A percentile compares a stretch with the other conserved stretches of the same genome.
phyloP scores from a whole-genome alignment of 192 early-diverging fungal genomes.

The Rhizophlyctis rosea region DNA sequence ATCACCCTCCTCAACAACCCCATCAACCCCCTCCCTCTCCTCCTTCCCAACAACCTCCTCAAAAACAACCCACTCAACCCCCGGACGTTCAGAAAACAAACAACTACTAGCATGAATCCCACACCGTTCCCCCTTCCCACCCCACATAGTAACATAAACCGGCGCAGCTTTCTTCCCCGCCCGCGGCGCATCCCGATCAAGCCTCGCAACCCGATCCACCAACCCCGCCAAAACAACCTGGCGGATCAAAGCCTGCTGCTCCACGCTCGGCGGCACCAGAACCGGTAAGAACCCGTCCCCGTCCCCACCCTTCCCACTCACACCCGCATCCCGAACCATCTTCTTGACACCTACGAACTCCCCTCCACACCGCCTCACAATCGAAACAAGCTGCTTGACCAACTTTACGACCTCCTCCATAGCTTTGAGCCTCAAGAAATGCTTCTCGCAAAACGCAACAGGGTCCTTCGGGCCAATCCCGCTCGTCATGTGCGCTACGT shows the following conservation, averaged over 20 bases:
- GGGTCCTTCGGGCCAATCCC: constrained; percentile 49
- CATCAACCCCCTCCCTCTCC: constrained; percentile 45
- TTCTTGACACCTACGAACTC: constrained; percentile 49
- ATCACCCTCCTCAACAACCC: too few relatives aligned
- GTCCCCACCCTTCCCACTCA: too few relatives aligned
- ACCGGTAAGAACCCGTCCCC: too few relatives aligned
- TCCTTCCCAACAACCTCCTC: constrained; percentile 50
- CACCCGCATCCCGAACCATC: constrained; percentile 64
- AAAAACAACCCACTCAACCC: constrained; percentile 51
- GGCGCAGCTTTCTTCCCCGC: constrained; percentile 36
- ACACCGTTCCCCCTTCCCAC: constrained; percentile 62
- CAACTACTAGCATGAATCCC: constrained; percentile 44
- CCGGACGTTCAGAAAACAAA: constrained; percentile 39
- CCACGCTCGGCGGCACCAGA: constrained; percentile 41
- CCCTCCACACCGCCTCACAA: constrained; percentile 34
- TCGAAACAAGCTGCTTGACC: constrained; percentile 33
- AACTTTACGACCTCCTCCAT: constrained; percentile 57
- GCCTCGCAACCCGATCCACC: constrained; percentile 87
- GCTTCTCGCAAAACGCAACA: constrained; percentile 71
- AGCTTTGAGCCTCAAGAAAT: constrained; percentile 82
- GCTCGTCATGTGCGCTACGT: constrained; percentile 42
- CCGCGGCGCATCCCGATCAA: constrained; percentile 35
- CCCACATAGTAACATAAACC: constrained; percentile 47
- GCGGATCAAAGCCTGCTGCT: constrained; percentile 67
- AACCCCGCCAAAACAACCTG: constrained; percentile 89